These are phyloP conservation scores for Arachis stenosperma DNA, from an alignment of 306 rosid genomes.

Conservation along the genomic window DNA sequence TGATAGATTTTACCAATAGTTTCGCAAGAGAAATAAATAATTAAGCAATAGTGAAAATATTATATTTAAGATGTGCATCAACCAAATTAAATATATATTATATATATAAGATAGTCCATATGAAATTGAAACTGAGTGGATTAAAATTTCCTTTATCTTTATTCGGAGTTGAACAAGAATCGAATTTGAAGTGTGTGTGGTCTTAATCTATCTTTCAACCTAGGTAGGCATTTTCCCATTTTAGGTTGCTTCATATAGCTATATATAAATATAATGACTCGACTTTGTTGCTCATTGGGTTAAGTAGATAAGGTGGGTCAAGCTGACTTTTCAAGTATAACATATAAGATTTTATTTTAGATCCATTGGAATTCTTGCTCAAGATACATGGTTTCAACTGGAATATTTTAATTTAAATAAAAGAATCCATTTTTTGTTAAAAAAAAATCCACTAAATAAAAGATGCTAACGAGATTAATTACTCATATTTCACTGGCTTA, in stretches of 20 bases:
- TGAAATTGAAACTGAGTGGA: no score
- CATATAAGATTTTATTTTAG: background rate
- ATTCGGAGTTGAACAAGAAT: constrained; percentile 2
- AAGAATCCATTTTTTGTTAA: no score
- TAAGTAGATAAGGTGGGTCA: constrained; percentile 14
- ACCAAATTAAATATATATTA: no score
- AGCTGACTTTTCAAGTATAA: constrained; percentile 29
- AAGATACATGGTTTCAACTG: background rate
- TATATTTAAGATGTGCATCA: no score
- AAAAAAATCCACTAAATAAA: no score
- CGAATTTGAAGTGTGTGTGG: constrained; percentile 25
- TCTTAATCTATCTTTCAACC: background rate
- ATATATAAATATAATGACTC: background rate
- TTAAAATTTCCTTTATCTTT: background rate
- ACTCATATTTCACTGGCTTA: no score
- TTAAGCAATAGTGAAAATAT: no score
- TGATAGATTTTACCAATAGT: no score
- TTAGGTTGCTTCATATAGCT: constrained; percentile 7
- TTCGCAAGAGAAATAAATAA: no score
- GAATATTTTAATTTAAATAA: no score
- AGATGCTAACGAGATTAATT: no score
- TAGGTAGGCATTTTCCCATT: constrained; percentile 19
- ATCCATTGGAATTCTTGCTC: constrained; percentile 22
- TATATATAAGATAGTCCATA: no score
- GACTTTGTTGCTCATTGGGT: constrained; percentile 27